These are phyloP conservation scores for Russula brevipes DNA, from an alignment of 768 basidiomycete species.

Conservation along the genomic window DNA sequence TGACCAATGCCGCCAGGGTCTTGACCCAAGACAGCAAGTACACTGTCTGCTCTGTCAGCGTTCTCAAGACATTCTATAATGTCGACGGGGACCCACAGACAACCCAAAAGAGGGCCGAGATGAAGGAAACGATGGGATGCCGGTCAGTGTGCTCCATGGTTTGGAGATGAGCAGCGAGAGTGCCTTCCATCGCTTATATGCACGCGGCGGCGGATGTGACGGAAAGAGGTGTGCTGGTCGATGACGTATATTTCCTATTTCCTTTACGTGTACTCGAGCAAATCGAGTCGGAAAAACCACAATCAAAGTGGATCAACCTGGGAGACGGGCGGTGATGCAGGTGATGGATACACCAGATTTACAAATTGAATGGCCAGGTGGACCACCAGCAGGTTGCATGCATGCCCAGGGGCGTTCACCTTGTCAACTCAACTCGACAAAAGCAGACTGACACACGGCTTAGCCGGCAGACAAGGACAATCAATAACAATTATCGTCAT, in stretches of 20 bases:
- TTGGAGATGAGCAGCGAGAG: conserved; percentile 3
- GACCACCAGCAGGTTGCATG: no score
- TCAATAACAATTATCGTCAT: no score
- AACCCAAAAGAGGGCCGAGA: conserved; percentile 82
- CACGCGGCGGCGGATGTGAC: background rate
- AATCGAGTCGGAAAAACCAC: background rate
- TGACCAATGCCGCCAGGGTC: conserved; percentile 68
- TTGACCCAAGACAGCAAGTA: conserved; percentile 80
- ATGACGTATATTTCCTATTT: conserved; percentile 9
- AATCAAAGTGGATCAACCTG: no score
- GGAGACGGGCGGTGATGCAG: background rate
- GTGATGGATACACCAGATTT: background rate
- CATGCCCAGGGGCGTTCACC: no score
- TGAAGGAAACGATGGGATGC: conserved; percentile 70
- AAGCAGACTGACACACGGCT: no score
- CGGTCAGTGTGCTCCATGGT: conserved; percentile 33
- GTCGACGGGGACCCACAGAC: conserved; percentile 49
- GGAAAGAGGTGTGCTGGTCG: background rate
- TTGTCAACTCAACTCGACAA: no score
- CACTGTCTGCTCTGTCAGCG: conserved; percentile 41
- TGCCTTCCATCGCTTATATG: conserved; percentile 14
- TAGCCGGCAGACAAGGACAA: no score
- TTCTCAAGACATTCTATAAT: conserved; percentile 5
- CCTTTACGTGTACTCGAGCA: background rate
- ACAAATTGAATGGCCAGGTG: background rate